Evolutionary conservation across 2,329 filamentous ascomycete species (phyloP), one percentile per base, ranked within the genome.

Genomic region (Fusarium paranaense): DNA sequence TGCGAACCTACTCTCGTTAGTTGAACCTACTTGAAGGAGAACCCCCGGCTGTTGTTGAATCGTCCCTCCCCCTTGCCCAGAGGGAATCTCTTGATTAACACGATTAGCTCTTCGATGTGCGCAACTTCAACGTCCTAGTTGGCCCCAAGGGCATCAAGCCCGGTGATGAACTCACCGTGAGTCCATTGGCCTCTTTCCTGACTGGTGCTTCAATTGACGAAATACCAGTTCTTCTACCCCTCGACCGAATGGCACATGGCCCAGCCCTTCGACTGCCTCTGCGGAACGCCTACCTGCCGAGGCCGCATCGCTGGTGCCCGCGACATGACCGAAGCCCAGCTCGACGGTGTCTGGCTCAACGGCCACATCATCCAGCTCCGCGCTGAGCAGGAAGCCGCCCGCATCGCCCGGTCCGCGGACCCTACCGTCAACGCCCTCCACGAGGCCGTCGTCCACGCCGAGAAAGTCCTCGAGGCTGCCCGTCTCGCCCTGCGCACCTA

Each of bases 241-340:
- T 93, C 90, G 63, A 94, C 92, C 2, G 92, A 94, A 82, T 94
- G 91, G 91, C 78, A 86, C 78, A 94, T 94, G 92, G 90, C 90
- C 35, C 92, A 94, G 84, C 87, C 91, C 5, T 94, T 94, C 79
- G 83, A 88, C 69, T 94, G 92, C 80, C 84, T 88, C 68, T 94
- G 92, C 80, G 86, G 86, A 70, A 86, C 85, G 6, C 74, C 84
- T 0, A 83, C 84, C 22, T 94, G 92, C 82, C 86, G 87, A 62
- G 91, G 91, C 18, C 85, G 81, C 72, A 93, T 94, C 72, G 81
- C 83, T 50, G 92, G 92, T 18, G 92, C 92, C 14, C 87, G 85
- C 76, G 86, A 90, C 77, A 91, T 94, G 88, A 77, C 83, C 6
- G 74, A 80, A 14, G 81, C 83, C 47, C 86, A 90, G 76, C 83